phyloP scores from a whole-genome alignment of 345 rosid genomes.

The Hypericum androsaemum region DNA sequence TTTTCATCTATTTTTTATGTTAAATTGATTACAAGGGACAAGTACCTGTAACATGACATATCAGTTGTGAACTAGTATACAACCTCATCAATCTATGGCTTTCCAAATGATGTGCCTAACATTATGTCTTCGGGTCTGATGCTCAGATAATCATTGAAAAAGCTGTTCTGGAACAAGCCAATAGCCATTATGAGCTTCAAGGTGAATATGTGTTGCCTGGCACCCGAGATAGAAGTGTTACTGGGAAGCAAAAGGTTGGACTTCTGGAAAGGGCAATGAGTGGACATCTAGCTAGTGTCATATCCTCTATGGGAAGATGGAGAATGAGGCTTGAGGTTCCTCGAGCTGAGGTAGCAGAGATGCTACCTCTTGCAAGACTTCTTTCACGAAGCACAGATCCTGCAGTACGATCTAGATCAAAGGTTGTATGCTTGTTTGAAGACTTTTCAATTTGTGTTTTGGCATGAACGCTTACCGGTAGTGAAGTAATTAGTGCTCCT shows the following conservation, averaged over 20 bases:
- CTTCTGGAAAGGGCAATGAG: constrained; percentile 86
- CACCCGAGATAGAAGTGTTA: constrained; percentile 65
- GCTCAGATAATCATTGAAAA: constrained; percentile 83
- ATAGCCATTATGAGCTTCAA: constrained; percentile 95
- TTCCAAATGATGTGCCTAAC: constrained; percentile 19
- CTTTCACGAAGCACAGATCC: constrained; percentile 97
- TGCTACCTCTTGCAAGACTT: constrained; percentile 98
- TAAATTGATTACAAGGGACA: no score
- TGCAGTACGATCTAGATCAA: constrained; percentile 87
- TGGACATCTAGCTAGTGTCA: constrained; percentile 89
- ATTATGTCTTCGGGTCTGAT: constrained; percentile 11
- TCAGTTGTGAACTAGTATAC: no score
- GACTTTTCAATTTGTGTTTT: constrained; percentile 7
- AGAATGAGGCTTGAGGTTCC: constrained; percentile 99
- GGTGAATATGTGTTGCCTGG: constrained; percentile 99
- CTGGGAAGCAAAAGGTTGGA: constrained; percentile 62
- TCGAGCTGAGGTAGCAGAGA: constrained; percentile 93
- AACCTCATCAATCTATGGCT: neutral
- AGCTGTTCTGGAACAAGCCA: constrained; percentile 78
- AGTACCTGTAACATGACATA: no score
- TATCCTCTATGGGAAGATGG: constrained; percentile 99
- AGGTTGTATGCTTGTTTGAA: constrained; percentile 42
- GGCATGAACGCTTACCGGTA: neutral
- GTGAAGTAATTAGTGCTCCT: constrained; percentile 1
- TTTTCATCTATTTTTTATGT: no score